These are phyloP conservation scores for Thoreauomyces humboldtii DNA, from an alignment of 192 early-diverging fungal genomes.

Conservation along the genomic window DNA sequence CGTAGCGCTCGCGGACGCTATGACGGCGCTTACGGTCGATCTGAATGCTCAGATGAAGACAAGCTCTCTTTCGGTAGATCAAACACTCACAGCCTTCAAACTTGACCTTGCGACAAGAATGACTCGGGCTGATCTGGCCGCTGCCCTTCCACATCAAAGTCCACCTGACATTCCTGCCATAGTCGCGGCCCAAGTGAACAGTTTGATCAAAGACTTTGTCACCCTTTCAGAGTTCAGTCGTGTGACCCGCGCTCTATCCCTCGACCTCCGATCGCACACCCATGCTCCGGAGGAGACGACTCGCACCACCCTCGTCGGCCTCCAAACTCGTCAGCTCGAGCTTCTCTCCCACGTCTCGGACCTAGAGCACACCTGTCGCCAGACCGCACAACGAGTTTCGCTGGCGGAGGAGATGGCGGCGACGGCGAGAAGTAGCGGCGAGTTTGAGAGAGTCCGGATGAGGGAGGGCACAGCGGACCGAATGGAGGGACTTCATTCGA, in stretches of 20 bases:
- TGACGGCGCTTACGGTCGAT: too few species aligned
- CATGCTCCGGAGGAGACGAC: neutral
- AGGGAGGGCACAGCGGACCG: too few species aligned
- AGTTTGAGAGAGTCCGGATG: too few species aligned
- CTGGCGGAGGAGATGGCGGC: too few species aligned
- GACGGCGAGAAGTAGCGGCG: too few species aligned
- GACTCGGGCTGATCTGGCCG: slow-evolving; percentile 35
- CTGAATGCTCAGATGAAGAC: slow-evolving; percentile 8
- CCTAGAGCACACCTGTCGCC: slow-evolving; percentile 14
- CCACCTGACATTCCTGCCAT: neutral
- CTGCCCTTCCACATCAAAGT: neutral
- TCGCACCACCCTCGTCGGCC: slow-evolving; percentile 8
- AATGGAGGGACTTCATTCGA: too few species aligned
- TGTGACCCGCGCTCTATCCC: too few species aligned
- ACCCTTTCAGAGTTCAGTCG: neutral
- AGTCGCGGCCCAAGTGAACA: neutral
- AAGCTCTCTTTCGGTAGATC: slow-evolving; percentile 29
- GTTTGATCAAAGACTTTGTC: neutral
- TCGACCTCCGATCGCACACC: neutral
- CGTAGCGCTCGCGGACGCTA: too few species aligned
- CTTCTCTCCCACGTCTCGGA: slow-evolving; percentile 17
- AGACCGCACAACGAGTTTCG: too few species aligned
- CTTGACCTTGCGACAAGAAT: slow-evolving; percentile 30
- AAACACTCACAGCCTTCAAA: slow-evolving; percentile 39
- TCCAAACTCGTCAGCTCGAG: slow-evolving; percentile 23